Percentiles rank a stretch among this genome's conserved stretches.
These are phyloP conservation scores for Aureobasidium sp. DNA, from an alignment of 2,329 filamentous ascomycete genomes.

Conservation along the genomic window DNA sequence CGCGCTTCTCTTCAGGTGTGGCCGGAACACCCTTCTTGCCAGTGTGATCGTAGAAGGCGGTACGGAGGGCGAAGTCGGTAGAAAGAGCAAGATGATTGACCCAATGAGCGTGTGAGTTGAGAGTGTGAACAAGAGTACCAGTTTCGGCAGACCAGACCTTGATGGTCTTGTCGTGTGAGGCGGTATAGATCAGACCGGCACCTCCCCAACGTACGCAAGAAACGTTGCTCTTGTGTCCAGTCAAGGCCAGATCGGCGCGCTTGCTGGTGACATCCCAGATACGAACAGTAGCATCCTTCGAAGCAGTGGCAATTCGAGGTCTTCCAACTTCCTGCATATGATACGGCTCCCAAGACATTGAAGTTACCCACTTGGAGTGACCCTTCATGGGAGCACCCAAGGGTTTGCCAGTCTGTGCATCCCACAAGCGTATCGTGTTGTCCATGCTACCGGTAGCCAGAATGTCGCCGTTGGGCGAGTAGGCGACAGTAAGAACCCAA, in stretches of 20 bases:
- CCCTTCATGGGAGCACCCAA: constrained; percentile 68
- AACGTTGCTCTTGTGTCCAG: constrained; percentile 80
- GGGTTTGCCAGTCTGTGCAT: constrained; percentile 69
- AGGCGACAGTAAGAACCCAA: constrained; percentile 83
- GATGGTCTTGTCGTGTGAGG: constrained; percentile 84
- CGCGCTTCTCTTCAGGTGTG: constrained; percentile 60
- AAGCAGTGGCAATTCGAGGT: constrained; percentile 74
- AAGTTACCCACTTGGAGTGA: constrained; percentile 83
- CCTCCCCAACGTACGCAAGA: constrained; percentile 94
- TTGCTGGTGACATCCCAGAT: constrained; percentile 79
- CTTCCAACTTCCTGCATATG: constrained; percentile 69
- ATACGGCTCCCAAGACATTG: constrained; percentile 86
- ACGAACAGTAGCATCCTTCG: constrained; percentile 80
- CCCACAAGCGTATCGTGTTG: constrained; percentile 83
- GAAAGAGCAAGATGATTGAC: constrained; percentile 92
- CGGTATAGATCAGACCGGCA: constrained; percentile 73
- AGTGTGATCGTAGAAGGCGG: constrained; percentile 77
- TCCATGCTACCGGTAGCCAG: constrained; percentile 92
- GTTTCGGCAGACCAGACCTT: constrained; percentile 79
- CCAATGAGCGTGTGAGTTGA: constrained; percentile 82
- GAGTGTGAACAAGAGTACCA: constrained; percentile 70
- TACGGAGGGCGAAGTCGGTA: constrained; percentile 82
- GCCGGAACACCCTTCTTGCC: constrained; percentile 56
- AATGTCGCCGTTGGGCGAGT: constrained; percentile 72
- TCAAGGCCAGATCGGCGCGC: constrained; percentile 70